Evolutionary conservation across 2,329 filamentous ascomycete species (phyloP), one percentile per base, ranked within the genome.

Genomic region (Pseudogymnoascus sp.): DNA sequence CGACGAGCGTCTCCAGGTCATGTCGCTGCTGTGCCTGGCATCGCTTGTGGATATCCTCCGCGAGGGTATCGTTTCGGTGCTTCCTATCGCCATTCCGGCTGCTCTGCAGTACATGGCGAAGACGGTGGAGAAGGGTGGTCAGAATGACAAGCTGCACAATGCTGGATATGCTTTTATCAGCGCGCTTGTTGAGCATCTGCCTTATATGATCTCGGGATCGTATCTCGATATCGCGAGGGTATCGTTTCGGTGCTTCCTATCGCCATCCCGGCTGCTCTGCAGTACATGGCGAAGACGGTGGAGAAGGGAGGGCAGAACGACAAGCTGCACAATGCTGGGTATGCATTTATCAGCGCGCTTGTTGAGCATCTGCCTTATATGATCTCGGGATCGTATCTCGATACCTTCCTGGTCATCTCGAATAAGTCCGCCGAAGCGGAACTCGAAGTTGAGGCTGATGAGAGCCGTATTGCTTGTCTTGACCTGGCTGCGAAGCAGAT

Each of bases 281-380:
- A 80, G 5, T 89, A 96, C 68, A 81, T 97, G 59, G 79, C 85
- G 60, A 76, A 81, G 63, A 90, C 87, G 65, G 73, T 91, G 31
- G 72, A 76, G 19, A 72, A 77, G 14, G 80, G 79, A 12, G 77
- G 78, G 26, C 78, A 80, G 35, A 82, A 87, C 61, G 75, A 80
- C 16, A 83, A 86, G 67, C 78, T 97, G 31, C 91, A 95, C 72
- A 90, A 93, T 69, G 91, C 93, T 3, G 84, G 86, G 7, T 96
- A 90, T 74, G 83, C 90, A 0, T 86, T 97, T 63, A 80, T 97
- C 65, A 88, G 86, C 58, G 84, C 91, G 6, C 79, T 97, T 49
- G 84, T 93, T 11, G 87, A 94, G 68, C 85, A 94, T 68, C 78
- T 97, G 26, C 91, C 93, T 0, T 97, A 90, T 76, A 96, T 97